These are phyloP conservation scores for Entophlyctis luteolus DNA, from an alignment of 192 early-diverging fungal genomes.

Conservation along the genomic window DNA sequence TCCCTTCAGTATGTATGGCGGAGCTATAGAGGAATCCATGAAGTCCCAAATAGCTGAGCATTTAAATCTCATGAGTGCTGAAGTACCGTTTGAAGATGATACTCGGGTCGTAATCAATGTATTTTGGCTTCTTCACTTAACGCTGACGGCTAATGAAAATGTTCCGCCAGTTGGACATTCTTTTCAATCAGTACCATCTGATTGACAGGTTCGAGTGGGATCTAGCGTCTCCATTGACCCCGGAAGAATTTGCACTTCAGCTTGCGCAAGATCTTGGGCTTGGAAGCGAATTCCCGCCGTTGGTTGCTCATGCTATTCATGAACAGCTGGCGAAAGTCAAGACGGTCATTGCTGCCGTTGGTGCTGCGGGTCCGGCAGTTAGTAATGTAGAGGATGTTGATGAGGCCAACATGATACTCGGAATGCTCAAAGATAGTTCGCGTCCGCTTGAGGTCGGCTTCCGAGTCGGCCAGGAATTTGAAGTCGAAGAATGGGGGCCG, in stretches of 20 bases:
- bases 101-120: slow-evolving; percentile 23
- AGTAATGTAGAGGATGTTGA: neutral
- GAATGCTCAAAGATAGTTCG: slow-evolving; percentile 17
- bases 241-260: slow-evolving; percentile 69
- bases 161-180: slow-evolving; percentile 21
- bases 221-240: slow-evolving; percentile 55
- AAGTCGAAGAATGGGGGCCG: slow-evolving; percentile 26
- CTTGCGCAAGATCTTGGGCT: slow-evolving; percentile 70
- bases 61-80: neutral
- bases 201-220: slow-evolving; percentile 90
- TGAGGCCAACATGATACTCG: slow-evolving; percentile 12
- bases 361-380: neutral
- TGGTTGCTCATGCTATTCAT: slow-evolving; percentile 59
- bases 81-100: slow-evolving; percentile 24
- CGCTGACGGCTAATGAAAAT: neutral
- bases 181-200: slow-evolving; percentile 16
- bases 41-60: slow-evolving; percentile 55
- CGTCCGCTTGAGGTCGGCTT: slow-evolving; percentile 4
- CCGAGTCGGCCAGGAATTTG: neutral
- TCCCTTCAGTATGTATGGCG: slow-evolving; percentile 43
- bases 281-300: slow-evolving; percentile 72
- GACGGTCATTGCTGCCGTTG: slow-evolving; percentile 1
- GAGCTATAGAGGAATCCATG: slow-evolving; percentile 55
- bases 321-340: slow-evolving; percentile 12
- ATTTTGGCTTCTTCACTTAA: neutral